Evolutionary conservation across 2,329 filamentous ascomycete genomes (phyloP).

Genomic region (Phaeosphaeriaceae sp.): DNA sequence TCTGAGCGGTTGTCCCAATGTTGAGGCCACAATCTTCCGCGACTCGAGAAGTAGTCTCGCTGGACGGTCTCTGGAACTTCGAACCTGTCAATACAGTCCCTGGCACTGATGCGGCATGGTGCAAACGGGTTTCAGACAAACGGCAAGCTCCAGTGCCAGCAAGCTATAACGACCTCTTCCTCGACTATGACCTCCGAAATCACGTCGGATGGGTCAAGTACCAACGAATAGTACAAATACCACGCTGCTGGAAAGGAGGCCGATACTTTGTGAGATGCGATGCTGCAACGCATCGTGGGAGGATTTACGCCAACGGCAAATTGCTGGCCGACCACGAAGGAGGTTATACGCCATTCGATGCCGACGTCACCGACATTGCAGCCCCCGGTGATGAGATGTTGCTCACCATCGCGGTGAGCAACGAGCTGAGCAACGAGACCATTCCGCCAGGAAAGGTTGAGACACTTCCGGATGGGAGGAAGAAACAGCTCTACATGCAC

Average conservation of each 20-base stretch:
- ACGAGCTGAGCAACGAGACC: slow-evolving; percentile 12
- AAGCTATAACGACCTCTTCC: slow-evolving; percentile 17
- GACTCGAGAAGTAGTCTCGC: slow-evolving; percentile 6
- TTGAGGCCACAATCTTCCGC: slow-evolving; percentile 6
- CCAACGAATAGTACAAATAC: slow-evolving; percentile 11
- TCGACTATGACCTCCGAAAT: slow-evolving; percentile 9
- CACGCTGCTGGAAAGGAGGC: slow-evolving; percentile 5
- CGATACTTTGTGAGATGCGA: slow-evolving; percentile 12
- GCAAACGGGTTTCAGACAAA: slow-evolving; percentile 2
- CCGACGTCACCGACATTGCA: slow-evolving; percentile 10
- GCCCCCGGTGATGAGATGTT: slow-evolving; percentile 8
- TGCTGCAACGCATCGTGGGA: slow-evolving; percentile 15
- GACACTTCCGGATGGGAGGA: slow-evolving; percentile 1
- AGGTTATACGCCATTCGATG: slow-evolving; percentile 16
- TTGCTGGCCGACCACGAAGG: slow-evolving; percentile 9
- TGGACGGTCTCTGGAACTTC: slow-evolving; percentile 15
- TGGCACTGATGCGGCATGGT: neutral
- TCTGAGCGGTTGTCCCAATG: neutral
- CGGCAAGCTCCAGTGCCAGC: slow-evolving; percentile 12
- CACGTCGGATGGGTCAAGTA: slow-evolving; percentile 18
- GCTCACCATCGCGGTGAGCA: slow-evolving; percentile 14
- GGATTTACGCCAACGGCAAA: slow-evolving; percentile 11
- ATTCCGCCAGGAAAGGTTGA: slow-evolving; percentile 14
- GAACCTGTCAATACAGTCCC: slow-evolving; percentile 2
- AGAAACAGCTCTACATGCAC: slow-evolving; percentile 14